Base-by-base conservation (phyloP, 73 alveolate species). In the Paramecium bursaria region DNA sequence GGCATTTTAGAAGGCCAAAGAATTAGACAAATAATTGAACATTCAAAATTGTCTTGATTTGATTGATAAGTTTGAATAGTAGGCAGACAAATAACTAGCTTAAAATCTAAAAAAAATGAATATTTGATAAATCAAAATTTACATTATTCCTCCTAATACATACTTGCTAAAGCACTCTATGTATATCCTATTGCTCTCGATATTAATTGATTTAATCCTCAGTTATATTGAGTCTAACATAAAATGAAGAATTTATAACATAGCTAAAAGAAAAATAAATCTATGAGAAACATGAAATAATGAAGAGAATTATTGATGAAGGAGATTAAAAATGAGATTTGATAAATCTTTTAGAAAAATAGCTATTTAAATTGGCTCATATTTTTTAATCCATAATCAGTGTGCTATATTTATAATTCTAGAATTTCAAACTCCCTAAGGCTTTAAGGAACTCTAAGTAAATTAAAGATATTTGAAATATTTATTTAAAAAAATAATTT, bases 361-460 rank as follows among this genome's bases (percentile, higher is more conserved):
- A 39, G 2, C 6, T 0, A 67, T 13, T 67, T n/a, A 15, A 19
- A 9, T 17, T 33, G 44, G 82, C 50, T 44, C 15, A 23, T 67
- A 67, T 27, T 67, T 67, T 35, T 42, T 67, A 67, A 42, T 11
- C 42, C 22, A 13, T 67, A 67, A 67, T 31, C 82, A 14, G 82
- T 67, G 1, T 17, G 60, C 10, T 67, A 67, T 10, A 67, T 67
- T 14, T 67, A 67, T 27, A 67, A 67, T 35, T 67, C 82, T 21
- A 31, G 82, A 67, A 67, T 67, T 25, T 53, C 82, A 15, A 67
- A 67, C 13, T 57, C 5, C 23, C 44, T 15, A 31, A 42, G 22
- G 82, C 33, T 21, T 57, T 57, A 35, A 57, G 44, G 27, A 67
- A 67, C 44, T 67, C 44, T 42, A 67, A 67, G 44, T 67, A 67